Percentiles rank a stretch among this genome's conserved stretches.
phyloP scores from a whole-genome alignment of 176 grass and related monocot species.

The Bromus sterilis region DNA sequence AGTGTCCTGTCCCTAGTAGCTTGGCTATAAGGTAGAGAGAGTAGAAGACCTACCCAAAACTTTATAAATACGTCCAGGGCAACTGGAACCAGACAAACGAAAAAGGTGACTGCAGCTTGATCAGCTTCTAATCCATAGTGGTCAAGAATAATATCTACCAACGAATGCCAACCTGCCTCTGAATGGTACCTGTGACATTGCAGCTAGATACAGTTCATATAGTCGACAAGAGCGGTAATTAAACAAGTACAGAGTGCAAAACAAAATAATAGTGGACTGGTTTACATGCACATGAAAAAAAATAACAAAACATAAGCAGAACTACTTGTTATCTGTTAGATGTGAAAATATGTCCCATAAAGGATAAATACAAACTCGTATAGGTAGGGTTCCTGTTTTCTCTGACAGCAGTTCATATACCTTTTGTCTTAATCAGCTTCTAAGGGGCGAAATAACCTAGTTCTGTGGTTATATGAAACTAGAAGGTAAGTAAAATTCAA shows the following conservation, averaged over 20 bases:
- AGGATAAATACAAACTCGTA: not conserved
- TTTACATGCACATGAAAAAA: not conserved
- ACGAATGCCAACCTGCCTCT: slow-evolving; percentile 70
- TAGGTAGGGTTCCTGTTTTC: not conserved
- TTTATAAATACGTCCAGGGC: slow-evolving; percentile 78
- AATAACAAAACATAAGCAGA: not conserved
- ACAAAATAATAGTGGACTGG: not conserved
- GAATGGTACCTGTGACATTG: slow-evolving; percentile 77
- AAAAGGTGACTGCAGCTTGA: slow-evolving; percentile 73
- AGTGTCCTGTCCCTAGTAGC: not conserved
- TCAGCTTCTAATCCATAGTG: slow-evolving; percentile 83
- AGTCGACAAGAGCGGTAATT: not conserved
- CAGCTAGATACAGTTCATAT: slow-evolving; percentile 3
- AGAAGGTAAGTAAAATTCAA: not conserved
- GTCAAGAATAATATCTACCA: slow-evolving; percentile 72
- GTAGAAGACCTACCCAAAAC: slow-evolving; percentile 68
- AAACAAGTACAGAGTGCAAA: slow-evolving; percentile 4
- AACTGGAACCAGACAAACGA: slow-evolving; percentile 81
- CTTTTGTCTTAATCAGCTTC: slow-evolving; percentile 1
- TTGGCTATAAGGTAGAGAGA: not conserved
- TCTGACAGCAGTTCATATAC: not conserved
- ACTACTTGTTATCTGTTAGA: not conserved
- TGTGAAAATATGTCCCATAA: not conserved
- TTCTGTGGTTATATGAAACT: not conserved
- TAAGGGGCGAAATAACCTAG: not conserved